phyloP scores from a whole-genome alignment of 1,139 yeast species.

The Dujonia santamariae region DNA sequence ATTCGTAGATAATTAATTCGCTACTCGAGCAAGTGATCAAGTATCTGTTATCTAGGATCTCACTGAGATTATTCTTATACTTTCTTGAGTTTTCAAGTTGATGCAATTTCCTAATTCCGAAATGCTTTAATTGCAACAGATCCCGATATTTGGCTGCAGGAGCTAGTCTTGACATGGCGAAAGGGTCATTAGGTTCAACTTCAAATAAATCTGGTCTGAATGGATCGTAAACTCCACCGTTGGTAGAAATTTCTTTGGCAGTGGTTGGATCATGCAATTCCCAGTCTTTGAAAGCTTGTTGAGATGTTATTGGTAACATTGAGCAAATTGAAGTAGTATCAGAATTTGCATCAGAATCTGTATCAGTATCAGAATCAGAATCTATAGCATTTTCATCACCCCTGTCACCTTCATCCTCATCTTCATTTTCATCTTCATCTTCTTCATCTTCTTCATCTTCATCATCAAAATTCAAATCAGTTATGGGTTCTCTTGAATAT shows the following conservation, averaged over 20 bases:
- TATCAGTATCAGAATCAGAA: neutral
- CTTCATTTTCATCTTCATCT: too few relatives aligned
- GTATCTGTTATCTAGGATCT: conserved; percentile 18
- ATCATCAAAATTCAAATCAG: too few relatives aligned
- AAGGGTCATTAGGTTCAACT: conserved; percentile 18
- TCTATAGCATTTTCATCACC: neutral
- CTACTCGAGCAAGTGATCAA: conserved; percentile 30
- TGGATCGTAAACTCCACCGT: conserved; percentile 17
- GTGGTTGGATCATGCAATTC: conserved; percentile 20
- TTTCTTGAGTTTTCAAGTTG: conserved; percentile 20
- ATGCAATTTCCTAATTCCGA: conserved; percentile 20
- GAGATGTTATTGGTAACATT: conserved; percentile 21
- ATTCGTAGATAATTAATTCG: conserved; percentile 26
- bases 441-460: conserved; percentile 9
- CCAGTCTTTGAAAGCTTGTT: conserved; percentile 24
- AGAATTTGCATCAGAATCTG: neutral
- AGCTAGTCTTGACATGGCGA: conserved; percentile 22
- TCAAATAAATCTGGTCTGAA: conserved; percentile 14
- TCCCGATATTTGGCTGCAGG: conserved; percentile 34
- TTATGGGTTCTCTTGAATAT: conserved; percentile 11
- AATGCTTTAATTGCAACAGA: conserved; percentile 19
- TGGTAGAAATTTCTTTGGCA: conserved; percentile 1
- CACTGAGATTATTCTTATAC: conserved; percentile 37
- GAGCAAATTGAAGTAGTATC: neutral
- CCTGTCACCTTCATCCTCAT: conserved; percentile 1